Conservation (phyloP, 129 eudicot genomes). For the Heracleum sosnowskyi region DNA sequence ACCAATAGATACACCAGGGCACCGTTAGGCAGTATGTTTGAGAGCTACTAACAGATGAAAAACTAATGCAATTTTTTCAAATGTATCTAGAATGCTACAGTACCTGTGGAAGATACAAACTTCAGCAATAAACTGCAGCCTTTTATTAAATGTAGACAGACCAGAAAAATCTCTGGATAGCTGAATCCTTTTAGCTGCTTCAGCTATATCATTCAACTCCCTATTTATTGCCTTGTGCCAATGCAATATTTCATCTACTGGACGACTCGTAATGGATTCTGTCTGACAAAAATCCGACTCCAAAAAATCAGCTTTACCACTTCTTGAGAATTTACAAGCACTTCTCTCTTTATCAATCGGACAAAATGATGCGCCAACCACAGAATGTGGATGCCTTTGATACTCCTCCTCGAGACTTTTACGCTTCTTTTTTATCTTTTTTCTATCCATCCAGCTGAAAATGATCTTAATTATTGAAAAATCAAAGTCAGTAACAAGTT, state of each 20-base stretch:
- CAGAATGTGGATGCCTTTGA: constrained; percentile 7
- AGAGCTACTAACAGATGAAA: neutral
- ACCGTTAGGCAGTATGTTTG: neutral
- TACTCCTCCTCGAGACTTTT: constrained; percentile 8
- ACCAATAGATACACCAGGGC: neutral
- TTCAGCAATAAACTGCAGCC: constrained; percentile 41
- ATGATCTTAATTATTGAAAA: constrained; percentile 22
- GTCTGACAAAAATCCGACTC: constrained; percentile 9
- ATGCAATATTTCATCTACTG: constrained; percentile 37
- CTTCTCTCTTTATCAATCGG: constrained; percentile 10
- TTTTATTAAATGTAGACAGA: constrained; percentile 29
- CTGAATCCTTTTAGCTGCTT: constrained; percentile 33
- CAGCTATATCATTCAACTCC: constrained; percentile 36
- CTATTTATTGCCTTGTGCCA: constrained; percentile 43
- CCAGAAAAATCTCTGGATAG: constrained; percentile 31
- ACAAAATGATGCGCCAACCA: neutral
- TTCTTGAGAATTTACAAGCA: constrained; percentile 19
- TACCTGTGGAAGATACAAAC: constrained; percentile 51
- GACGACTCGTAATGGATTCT: constrained; percentile 15
- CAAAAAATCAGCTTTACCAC: constrained; percentile 22
- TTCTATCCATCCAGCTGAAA: constrained; percentile 39
- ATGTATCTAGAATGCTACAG: neutral
- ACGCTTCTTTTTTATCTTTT: neutral
- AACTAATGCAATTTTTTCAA: neutral
- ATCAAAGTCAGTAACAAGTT: constrained; percentile 1